Conservation (phyloP, 192 early-diverging fungal species). For the Spizellomyces sp. region DNA sequence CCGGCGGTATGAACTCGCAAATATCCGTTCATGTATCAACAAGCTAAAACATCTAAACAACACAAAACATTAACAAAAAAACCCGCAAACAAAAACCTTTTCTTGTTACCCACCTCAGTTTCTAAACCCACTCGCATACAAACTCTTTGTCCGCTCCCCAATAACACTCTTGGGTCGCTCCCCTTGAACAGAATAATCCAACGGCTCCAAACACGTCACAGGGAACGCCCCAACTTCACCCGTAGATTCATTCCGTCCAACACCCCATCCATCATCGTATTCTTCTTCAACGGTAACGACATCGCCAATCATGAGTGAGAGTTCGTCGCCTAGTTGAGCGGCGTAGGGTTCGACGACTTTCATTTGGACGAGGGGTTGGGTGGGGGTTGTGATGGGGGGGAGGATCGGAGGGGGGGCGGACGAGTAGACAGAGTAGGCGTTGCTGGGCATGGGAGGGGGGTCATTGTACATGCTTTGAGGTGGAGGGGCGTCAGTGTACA, state of each 20-base stretch:
- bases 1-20: too few species aligned
- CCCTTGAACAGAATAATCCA: neutral
- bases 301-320: conserved; percentile 26
- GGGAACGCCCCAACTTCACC: conserved; percentile 38
- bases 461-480: neutral
- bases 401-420: neutral
- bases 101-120: too few species aligned
- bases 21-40: too few species aligned
- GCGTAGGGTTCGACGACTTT: conserved; percentile 23
- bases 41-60: too few species aligned
- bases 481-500: conserved; percentile 7
- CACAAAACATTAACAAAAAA: too few species aligned
- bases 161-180: conserved; percentile 9
- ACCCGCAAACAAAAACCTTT: too few species aligned
- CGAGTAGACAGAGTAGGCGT: neutral
- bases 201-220: conserved; percentile 30
- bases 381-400: neutral
- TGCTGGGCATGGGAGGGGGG: neutral
- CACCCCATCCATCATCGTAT: conserved; percentile 42
- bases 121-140: conserved; percentile 17
- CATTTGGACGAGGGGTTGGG: conserved; percentile 15
- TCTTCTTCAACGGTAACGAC: conserved; percentile 26
- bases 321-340: conserved; percentile 30
- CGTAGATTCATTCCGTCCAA: conserved; percentile 35
- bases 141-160: neutral